Conservation (phyloP, 176 grass and related monocot genomes). For the barley (Hordeum vulgare) region MorexV3_pseudomolecules_assembly NC_058524.1:608357620-608358119, state of each 20-base stretch:
- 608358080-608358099: not conserved
- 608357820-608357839: not conserved
- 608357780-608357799: slow-evolving; percentile 83
- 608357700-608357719: slow-evolving; percentile 80
- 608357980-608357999: not conserved
- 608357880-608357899: not conserved
- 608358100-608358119: not conserved
- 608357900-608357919: slow-evolving; percentile 13
- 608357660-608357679: not conserved
- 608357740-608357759: slow-evolving; percentile 76
- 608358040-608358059: not conserved
- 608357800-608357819: not conserved
- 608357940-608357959: slow-evolving; percentile 19
- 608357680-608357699: slow-evolving; percentile 34
- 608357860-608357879: not conserved
- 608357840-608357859: not conserved
- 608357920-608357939: slow-evolving; percentile 6
- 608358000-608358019: not conserved
- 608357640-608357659: not conserved
- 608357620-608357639: too few relatives aligned
- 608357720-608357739: slow-evolving; percentile 95
- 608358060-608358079: not conserved
- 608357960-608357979: slow-evolving; percentile 3
- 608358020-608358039: not conserved
- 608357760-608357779: slow-evolving; percentile 73